These are phyloP conservation scores for Lepraria neglecta DNA, from an alignment of 495 filamentous ascomycete species.

Conservation along the genomic window DNA sequence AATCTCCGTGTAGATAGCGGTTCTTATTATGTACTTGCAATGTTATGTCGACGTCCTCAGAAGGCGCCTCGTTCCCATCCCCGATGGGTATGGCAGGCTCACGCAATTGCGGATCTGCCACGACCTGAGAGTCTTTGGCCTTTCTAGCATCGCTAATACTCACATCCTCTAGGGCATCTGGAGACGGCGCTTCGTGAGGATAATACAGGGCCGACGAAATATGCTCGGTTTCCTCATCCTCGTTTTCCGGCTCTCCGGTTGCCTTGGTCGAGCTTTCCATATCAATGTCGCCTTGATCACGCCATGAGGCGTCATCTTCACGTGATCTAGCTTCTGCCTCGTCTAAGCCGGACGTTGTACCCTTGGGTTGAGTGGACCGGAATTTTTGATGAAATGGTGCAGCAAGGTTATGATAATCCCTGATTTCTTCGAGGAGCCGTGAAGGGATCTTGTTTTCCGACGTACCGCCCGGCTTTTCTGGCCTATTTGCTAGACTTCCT, in stretches of 20 bases:
- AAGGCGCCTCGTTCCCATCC: conserved; percentile 27
- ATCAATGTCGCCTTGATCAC: conserved; percentile 34
- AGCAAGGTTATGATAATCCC: conserved; percentile 41
- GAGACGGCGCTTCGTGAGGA: conserved; percentile 66
- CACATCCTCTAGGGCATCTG: conserved; percentile 42
- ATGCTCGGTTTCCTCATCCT: conserved; percentile 85
- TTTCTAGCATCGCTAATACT: conserved; percentile 31
- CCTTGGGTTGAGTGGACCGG: conserved; percentile 10
- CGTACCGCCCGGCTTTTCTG: neutral
- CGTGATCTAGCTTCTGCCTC: neutral
- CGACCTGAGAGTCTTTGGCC: conserved; percentile 34
- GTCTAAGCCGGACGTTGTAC: neutral
- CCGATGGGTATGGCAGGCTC: conserved; percentile 24
- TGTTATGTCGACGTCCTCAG: conserved; percentile 54
- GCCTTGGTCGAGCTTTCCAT: conserved; percentile 19
- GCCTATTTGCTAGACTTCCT: neutral
- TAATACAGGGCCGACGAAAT: conserved; percentile 92
- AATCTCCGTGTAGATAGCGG: conserved; percentile 55
- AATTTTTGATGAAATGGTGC: conserved; percentile 26
- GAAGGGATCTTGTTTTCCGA: conserved; percentile 33
- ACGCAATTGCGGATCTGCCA: conserved; percentile 30
- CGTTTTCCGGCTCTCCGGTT: conserved; percentile 36
- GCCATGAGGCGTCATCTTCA: conserved; percentile 23
- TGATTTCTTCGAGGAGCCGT: conserved; percentile 56
- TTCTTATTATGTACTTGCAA: conserved; percentile 55